Percentiles rank a stretch among this genome's conserved stretches.
phyloP scores from a whole-genome alignment of 805 yeast genomes.

The Suhomyces sp. region DNA sequence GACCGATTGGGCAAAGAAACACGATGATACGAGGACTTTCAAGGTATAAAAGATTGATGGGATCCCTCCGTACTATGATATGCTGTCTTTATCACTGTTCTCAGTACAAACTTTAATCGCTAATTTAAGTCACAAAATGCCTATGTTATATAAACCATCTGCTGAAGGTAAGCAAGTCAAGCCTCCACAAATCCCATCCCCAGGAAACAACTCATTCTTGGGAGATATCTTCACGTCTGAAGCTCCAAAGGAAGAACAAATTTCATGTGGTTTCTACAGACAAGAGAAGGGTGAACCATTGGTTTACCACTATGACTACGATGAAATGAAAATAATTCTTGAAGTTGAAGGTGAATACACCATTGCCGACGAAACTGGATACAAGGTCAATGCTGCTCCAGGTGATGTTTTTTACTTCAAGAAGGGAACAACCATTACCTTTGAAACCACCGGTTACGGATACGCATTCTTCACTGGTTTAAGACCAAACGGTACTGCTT shows the following conservation, averaged over 20 bases:
- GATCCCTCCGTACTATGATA: too few species aligned
- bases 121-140: too few species aligned
- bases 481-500: conserved; percentile 41
- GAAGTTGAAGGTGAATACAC: conserved; percentile 67
- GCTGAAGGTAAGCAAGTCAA: conserved; percentile 52
- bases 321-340: conserved; percentile 65
- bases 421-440: conserved; percentile 64
- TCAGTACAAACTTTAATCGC: too few species aligned
- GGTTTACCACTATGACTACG: conserved; percentile 57
- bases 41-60: too few species aligned
- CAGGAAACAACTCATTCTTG: conserved; percentile 67
- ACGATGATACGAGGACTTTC: too few species aligned
- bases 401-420: conserved; percentile 70
- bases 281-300: conserved; percentile 69
- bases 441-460: conserved; percentile 63
- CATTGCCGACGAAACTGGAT: conserved; percentile 63
- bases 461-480: conserved; percentile 62
- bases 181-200: conserved; percentile 61
- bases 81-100: too few species aligned
- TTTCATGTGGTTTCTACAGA: conserved; percentile 66
- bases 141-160: conserved; percentile 53
- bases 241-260: conserved; percentile 58
- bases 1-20: too few species aligned
- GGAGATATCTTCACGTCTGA: conserved; percentile 65
- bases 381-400: conserved; percentile 53